Evolutionary conservation across 805 yeast genomes (phyloP).

Genomic region (Metschnikowia reukaufii): DNA sequence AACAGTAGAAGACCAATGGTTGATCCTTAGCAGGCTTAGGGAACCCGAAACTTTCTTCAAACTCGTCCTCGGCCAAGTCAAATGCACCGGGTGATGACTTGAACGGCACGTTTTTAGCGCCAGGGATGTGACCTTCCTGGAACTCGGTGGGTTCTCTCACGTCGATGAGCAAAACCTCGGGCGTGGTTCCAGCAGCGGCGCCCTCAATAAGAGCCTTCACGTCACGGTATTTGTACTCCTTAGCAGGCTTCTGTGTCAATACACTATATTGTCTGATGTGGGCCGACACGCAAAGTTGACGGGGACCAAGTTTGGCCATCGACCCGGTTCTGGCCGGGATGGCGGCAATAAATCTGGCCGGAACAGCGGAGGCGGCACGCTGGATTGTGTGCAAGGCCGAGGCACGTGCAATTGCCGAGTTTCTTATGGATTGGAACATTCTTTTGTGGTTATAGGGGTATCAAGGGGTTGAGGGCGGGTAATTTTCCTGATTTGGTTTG

Average conservation of each 20-base stretch:
- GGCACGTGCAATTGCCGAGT: constrained; percentile 9
- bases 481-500: neutral
- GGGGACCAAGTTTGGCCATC: neutral
- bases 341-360: constrained; percentile 5
- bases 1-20: constrained; percentile 85
- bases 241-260: constrained; percentile 44
- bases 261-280: constrained; percentile 31
- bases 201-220: constrained; percentile 45
- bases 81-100: constrained; percentile 92
- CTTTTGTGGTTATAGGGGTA: neutral
- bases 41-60: constrained; percentile 77
- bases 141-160: constrained; percentile 90
- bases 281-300: neutral
- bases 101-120: constrained; percentile 83
- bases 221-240: constrained; percentile 51
- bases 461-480: neutral
- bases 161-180: constrained; percentile 66
- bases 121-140: constrained; percentile 74
- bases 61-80: constrained; percentile 74
- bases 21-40: constrained; percentile 70
- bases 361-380: constrained; percentile 6
- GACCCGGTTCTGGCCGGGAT: constrained; percentile 11
- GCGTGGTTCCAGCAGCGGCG: constrained; percentile 34
- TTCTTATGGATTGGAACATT: constrained; percentile 11
- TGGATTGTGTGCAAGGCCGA: constrained; percentile 3